phyloP scores from a whole-genome alignment of 176 grass and related monocot species.

The Oryza coarctata region DNA sequence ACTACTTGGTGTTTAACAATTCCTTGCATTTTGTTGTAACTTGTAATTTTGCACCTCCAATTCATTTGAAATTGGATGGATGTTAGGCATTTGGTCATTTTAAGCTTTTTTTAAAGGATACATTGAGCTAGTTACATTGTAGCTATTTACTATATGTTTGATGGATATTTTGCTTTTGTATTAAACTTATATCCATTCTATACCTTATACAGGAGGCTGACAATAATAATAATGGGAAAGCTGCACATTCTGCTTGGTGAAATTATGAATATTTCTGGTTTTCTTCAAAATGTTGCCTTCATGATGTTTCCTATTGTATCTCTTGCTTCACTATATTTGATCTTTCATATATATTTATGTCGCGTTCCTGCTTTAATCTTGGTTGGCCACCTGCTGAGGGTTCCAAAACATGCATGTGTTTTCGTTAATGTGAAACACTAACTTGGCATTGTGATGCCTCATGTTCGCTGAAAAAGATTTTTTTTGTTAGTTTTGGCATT shows the following conservation, averaged over 20 bases:
- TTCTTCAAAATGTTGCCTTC: slow-evolving; percentile 4
- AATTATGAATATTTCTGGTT: slow-evolving; percentile 99
- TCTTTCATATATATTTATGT: slow-evolving; percentile 51
- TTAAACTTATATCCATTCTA: slow-evolving; percentile 27
- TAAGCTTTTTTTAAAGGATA: neutral
- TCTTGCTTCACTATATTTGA: slow-evolving; percentile 17
- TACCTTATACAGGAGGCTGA: slow-evolving; percentile 67
- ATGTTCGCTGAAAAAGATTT: neutral
- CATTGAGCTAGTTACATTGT: neutral
- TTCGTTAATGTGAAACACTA: slow-evolving; percentile 6
- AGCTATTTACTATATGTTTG: neutral
- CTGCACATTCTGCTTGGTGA: slow-evolving; percentile 86
- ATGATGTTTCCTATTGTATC: slow-evolving; percentile 12
- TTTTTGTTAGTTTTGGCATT: slow-evolving; percentile 13
- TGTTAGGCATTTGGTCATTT: neutral
- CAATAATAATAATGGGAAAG: slow-evolving; percentile 72
- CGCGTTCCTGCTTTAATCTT: slow-evolving; percentile 66
- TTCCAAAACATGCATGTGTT: slow-evolving; percentile 33
- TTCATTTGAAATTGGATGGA: slow-evolving; percentile 6
- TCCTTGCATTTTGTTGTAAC: neutral
- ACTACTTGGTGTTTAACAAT: neutral
- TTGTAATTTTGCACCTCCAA: slow-evolving; percentile 21
- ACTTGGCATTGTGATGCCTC: neutral
- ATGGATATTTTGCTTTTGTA: slow-evolving; percentile 5
- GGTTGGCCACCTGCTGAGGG: slow-evolving; percentile 62